Conservation (phyloP, 2,329 filamentous ascomycete genomes). For the Trichoderma koningii region DNA sequence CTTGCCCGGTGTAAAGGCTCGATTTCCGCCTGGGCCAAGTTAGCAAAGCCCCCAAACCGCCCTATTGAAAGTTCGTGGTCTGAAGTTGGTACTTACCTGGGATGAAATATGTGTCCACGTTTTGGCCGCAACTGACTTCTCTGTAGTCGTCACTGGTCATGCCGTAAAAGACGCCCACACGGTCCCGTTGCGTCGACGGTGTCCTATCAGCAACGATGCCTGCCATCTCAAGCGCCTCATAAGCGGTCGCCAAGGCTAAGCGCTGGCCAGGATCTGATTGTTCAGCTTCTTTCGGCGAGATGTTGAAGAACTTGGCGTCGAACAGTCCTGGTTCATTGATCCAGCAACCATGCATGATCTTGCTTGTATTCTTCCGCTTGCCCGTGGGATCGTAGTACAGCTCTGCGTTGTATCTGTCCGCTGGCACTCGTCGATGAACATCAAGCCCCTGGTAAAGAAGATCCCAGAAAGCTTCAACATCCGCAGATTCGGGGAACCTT, state of each 20-base stretch:
- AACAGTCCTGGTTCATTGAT: slow-evolving; percentile 72
- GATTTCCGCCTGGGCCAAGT: slow-evolving; percentile 39
- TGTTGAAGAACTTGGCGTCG: slow-evolving; percentile 79
- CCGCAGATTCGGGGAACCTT: slow-evolving; percentile 47
- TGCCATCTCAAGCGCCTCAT: slow-evolving; percentile 71
- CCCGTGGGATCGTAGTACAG: slow-evolving; percentile 68
- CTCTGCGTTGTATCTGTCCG: slow-evolving; percentile 67
- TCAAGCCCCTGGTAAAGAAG: slow-evolving; percentile 67
- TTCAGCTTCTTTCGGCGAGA: slow-evolving; percentile 75
- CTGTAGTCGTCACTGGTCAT: slow-evolving; percentile 77
- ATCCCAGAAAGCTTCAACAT: slow-evolving; percentile 58
- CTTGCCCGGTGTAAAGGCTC: slow-evolving; percentile 58
- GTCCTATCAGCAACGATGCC: slow-evolving; percentile 27
- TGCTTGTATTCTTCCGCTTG: slow-evolving; percentile 67
- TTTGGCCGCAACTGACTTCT: slow-evolving; percentile 73
- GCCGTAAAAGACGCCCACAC: slow-evolving; percentile 74
- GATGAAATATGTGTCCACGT: slow-evolving; percentile 59
- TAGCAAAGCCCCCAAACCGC: background rate
- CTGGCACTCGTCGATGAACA: slow-evolving; percentile 62
- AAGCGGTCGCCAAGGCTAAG: slow-evolving; percentile 71
- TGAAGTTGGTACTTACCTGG: slow-evolving; percentile 37
- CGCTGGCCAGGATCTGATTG: slow-evolving; percentile 77
- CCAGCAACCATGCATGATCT: slow-evolving; percentile 70
- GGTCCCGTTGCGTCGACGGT: slow-evolving; percentile 54
- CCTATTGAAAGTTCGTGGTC: too few relatives aligned